These are phyloP conservation scores for Berberis vulgaris DNA, from an alignment of 164 flowering plant genomes.

Conservation along the genomic window DNA sequence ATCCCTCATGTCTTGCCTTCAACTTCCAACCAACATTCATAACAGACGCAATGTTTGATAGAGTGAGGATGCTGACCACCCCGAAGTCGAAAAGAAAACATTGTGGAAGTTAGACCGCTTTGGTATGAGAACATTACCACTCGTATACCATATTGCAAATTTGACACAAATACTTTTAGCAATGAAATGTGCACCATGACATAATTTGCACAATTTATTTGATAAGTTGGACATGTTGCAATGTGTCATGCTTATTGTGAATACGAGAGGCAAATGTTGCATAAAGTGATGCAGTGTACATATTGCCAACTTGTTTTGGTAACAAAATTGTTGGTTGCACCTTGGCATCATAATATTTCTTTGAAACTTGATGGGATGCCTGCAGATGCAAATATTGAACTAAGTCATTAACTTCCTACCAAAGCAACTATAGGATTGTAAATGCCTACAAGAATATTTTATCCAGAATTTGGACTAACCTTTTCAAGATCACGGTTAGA, in stretches of 20 bases:
- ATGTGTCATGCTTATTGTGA: conserved; percentile 51
- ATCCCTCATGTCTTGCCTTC: conserved; percentile 79
- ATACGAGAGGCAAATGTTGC: conserved; percentile 88
- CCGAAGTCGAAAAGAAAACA: conserved; percentile 62
- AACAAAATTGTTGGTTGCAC: conserved; percentile 82
- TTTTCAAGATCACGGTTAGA: conserved; percentile 93
- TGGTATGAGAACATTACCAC: conserved; percentile 88
- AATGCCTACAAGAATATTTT: neutral
- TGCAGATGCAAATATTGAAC: conserved; percentile 16
- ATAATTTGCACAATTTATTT: neutral
- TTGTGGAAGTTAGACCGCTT: conserved; percentile 80
- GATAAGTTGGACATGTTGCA: conserved; percentile 29
- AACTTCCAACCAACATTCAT: conserved; percentile 63
- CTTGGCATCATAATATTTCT: conserved; percentile 63
- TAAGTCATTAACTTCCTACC: neutral
- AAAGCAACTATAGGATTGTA: neutral
- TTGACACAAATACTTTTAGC: neutral
- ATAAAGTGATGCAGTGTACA: conserved; percentile 99
- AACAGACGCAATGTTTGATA: conserved; percentile 72
- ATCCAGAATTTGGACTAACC: conserved; percentile 28
- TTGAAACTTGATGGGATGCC: conserved; percentile 84
- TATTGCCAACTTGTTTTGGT: conserved; percentile 98
- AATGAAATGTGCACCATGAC: neutral
- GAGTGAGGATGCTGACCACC: conserved; percentile 66
- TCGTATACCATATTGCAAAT: conserved; percentile 59